Evolutionary conservation across 2,329 filamentous ascomycete species (phyloP), one percentile per base, ranked within the genome.

Genomic region (Verticillium dahliae): DNA sequence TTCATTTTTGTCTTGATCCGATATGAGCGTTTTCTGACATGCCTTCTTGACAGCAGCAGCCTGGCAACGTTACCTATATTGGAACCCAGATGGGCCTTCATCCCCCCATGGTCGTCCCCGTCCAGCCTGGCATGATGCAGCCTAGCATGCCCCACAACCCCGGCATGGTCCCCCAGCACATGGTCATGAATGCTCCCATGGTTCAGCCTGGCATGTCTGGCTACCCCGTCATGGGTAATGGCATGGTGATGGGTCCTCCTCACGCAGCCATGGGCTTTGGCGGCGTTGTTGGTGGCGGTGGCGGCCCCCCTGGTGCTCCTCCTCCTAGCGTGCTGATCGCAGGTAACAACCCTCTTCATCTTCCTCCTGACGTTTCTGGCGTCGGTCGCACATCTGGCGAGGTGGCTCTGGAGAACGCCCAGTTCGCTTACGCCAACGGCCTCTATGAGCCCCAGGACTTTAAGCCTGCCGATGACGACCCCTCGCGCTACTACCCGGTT

Each of bases 391-490:
- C 83, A 1, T 72, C 74, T 39, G 70, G 69, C 61, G 82, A 86
- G 69, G 70, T 80, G 55, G 72, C 76, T 38, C 69, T 78, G 22
- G 77, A 81, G 62, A 79, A 82, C 69, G 71, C 78, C 55, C 74
- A 81, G 67, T 78, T 81, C 65, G 80, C 81, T n/a, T 69, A 78
- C 63, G 71, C 75, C 65, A 82, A 81, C 70, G 76, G 77, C 66
- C 74, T 82, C 66, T 79, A 81, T 65, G 80, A 85, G 71, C 80
- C 82, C 15, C 85, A 88, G 76, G 84, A 87, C 67, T 85, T 87
- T 70, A 84, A 86, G 72, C 86, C 86, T 2, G 78, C 80, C 22
- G 85, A 88, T 68, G 80, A 85, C 65, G 81, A 87, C 72, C 80
- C 82, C 45, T 78, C 78, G 55, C 83, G 85, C 64, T 82, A 84